These are phyloP conservation scores for Pythium insidiosum DNA, from an alignment of 352 stramenopile species.

Conservation along the genomic window DNA sequence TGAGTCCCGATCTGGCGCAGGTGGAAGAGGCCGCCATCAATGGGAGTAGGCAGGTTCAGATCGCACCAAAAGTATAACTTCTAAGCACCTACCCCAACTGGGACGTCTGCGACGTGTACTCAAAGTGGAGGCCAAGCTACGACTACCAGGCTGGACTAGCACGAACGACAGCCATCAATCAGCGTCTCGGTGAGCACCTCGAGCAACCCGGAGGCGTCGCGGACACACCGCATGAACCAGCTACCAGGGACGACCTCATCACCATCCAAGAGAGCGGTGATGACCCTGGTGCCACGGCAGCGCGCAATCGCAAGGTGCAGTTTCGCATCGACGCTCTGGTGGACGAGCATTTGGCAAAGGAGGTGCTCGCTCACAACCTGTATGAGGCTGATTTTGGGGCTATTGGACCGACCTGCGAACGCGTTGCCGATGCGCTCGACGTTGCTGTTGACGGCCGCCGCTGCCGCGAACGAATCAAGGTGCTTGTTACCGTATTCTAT, in stretches of 20 bases:
- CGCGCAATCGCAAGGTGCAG: neutral
- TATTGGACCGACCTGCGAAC: neutral
- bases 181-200: too few species aligned
- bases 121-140: conserved; percentile 3
- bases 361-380: conserved; percentile 3
- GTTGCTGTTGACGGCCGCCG: conserved; percentile 1
- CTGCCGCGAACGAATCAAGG: conserved; percentile 3
- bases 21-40: too few species aligned
- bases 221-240: neutral
- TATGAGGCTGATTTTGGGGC: neutral
- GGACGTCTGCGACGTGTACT: conserved; percentile 3
- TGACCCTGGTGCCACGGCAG: neutral
- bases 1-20: too few species aligned
- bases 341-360: neutral
- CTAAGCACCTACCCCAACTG: neutral
- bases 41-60: conserved; percentile 5
- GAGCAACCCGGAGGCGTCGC: too few species aligned
- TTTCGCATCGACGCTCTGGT: neutral
- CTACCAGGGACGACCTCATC: neutral
- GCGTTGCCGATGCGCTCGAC: neutral
- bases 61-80: conserved; percentile 2
- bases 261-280: neutral
- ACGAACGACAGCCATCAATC: too few species aligned
- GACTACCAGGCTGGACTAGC: neutral
- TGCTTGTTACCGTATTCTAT: conserved; percentile 4